phyloP scores from a whole-genome alignment of 768 basidiomycete species.

The Tephrocybe sp. region DNA sequence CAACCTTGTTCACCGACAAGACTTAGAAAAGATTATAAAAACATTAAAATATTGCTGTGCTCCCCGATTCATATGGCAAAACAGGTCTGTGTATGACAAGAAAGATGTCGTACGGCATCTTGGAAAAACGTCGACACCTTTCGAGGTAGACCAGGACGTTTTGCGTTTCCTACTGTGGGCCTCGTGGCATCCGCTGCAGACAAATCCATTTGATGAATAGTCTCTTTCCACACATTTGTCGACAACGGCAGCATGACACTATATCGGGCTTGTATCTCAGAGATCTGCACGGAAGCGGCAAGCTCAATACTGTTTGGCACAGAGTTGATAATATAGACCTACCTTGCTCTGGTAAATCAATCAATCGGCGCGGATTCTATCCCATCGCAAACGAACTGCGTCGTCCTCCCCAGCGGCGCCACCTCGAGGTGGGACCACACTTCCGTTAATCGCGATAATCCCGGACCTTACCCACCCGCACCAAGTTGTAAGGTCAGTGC shows the following conservation, averaged over 20 bases:
- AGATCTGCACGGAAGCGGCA: slow-evolving; percentile 5
- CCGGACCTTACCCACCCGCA: slow-evolving; percentile 27
- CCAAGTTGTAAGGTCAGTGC: slow-evolving; percentile 29
- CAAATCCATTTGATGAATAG: slow-evolving; percentile 1
- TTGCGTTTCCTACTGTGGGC: background rate
- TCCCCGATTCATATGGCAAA: background rate
- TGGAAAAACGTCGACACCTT: slow-evolving; percentile 13
- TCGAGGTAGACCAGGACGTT: background rate
- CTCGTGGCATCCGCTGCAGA: background rate
- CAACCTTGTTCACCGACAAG: too few relatives aligned
- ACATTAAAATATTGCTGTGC: too few relatives aligned
- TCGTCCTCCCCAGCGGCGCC: background rate
- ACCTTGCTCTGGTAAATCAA: slow-evolving; percentile 17
- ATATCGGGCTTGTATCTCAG: slow-evolving; percentile 12
- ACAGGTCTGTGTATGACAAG: slow-evolving; percentile 12
- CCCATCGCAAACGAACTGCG: slow-evolving; percentile 12
- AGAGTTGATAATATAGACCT: background rate
- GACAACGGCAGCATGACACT: slow-evolving; percentile 9
- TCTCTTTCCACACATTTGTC: slow-evolving; percentile 4
- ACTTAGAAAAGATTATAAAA: too few relatives aligned
- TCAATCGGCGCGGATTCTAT: slow-evolving; percentile 11
- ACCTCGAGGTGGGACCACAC: slow-evolving; percentile 7
- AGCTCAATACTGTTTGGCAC: background rate
- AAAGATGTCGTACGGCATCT: slow-evolving; percentile 13
- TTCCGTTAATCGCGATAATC: slow-evolving; percentile 8